Evolutionary conservation across 306 rosid species (phyloP), one percentile per base, ranked within the genome.

Genomic region (Prunus armeniaca): DNA sequence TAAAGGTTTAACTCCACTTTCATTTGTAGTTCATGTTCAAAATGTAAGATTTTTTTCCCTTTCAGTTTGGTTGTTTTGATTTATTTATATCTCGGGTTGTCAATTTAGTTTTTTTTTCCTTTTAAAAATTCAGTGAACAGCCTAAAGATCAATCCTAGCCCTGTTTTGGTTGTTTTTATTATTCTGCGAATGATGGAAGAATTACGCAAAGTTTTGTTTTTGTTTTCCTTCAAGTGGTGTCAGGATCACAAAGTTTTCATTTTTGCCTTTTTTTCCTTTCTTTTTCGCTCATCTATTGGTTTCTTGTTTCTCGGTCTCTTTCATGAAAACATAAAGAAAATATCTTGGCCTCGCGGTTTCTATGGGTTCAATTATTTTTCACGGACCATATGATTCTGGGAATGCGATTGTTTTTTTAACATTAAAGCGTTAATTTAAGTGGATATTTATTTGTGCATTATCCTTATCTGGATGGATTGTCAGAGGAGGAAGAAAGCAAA

Each of bases 391-490:
- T 73, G 57, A 52, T 51, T 52, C 63, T 73, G 46, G 62, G 64
- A 60, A 50, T 19, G 27, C 34, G 57, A 69, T 15, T 74, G 75
- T 70, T 63, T 64, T 41, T 54, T 38, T 25, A 20, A 45, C 28
- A 15, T 2, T 11, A 12, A 19, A 12, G 63, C 46, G 10, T 70
- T 52, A n/a, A 3, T 70, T 51, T 10, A n/a, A n/a, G 19, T 43
- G 24, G 77, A 60, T 60, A 45, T 74, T 50, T 52, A 11, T 11
- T 65, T 66, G 58, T 63, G 75, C 61, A 43, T 76, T 71, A 74
- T 78, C 78, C 77, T 76, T 74, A 69, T 77, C 80, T 65, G 58
- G 51, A 24, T 20, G 54, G 52, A 52, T 49, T 73, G 55, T 72
- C 38, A 63, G 57, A 28, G 12, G 65, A 60, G 65, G 18, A 34